Base-by-base conservation (phyloP, 192 early-diverging fungal species). In the Mortierella alpina region DNA sequence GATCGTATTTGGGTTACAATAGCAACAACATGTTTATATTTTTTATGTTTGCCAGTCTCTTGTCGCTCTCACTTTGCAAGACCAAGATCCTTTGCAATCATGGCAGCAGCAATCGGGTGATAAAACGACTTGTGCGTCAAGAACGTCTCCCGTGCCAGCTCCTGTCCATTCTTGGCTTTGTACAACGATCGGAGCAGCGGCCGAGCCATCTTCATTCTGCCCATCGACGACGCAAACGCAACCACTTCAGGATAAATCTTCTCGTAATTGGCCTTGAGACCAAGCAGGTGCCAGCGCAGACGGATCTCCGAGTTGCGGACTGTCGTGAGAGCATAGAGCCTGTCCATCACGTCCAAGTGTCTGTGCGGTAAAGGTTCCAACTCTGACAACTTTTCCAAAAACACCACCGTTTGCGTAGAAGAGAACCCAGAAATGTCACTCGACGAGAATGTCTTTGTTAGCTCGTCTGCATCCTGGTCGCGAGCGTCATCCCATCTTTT, bases 151-250 rank as follows among this genome's bases (percentile, higher is more conserved):
- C 83, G 84, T 13, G 97, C 96, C 48, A 98, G 73, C 13, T 90
- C 84, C n/a, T 80, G 76, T 1, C 95, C 95, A 57, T 94, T 91
- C 14, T 91, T 88, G 60, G 88, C 87, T 62, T 88, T 84, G 80
- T 90, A 85, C 8, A 95, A 73, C 44, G 88, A 78, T 54, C 83
- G 71, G 74, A 94, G 97, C 20, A 99, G 84, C 40, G 96, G 95
- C 14, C 95, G 84, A 6, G 93, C 91, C 80, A 90, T 97, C 82
- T 97, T 97, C 97, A 98, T 97, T 45, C 97, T 85, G 1, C 98
- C 98, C 73, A 96, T 93, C 48, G 89, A 85, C 13, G 89, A 90
- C 4, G 98, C 74, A 84, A 99, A 97, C 8, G 82, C 85, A 11
- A 91, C 89, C 6, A 97, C 96, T 2, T 90, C 82, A 31, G 88